A percentile compares a stretch with the other conserved stretches of the same genome.
Conservation (phyloP, 2,329 filamentous ascomycete species). For the Paracoccidioides brasiliensis region DNA sequence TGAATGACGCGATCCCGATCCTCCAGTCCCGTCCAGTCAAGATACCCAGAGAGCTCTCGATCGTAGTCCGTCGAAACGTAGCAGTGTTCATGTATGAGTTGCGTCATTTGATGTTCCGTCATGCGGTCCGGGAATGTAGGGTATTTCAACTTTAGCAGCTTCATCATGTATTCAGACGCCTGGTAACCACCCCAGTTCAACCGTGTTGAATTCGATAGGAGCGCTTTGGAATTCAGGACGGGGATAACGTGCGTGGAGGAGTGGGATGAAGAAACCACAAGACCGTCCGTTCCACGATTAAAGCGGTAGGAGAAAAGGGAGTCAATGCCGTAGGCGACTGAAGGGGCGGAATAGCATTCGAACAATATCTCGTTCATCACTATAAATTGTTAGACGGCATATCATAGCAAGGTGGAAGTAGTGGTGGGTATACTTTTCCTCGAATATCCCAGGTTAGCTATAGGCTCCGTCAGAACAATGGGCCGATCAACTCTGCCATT, state of each 20-base stretch:
- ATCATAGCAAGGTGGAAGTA: not conserved
- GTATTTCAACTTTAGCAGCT: constrained; percentile 83
- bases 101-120: constrained; percentile 72
- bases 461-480: constrained; percentile 87
- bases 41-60: constrained; percentile 56
- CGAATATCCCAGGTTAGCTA: constrained; percentile 81
- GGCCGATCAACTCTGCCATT: constrained; percentile 69
- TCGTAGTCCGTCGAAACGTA: constrained; percentile 81
- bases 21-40: constrained; percentile 87
- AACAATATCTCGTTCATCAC: constrained; percentile 97
- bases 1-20: constrained; percentile 82
- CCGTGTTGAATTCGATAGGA: constrained; percentile 72
- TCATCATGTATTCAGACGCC: constrained; percentile 77
- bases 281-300: constrained; percentile 74
- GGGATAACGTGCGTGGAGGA: constrained; percentile 93
- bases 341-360: constrained; percentile 85
- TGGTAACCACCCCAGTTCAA: constrained; percentile 94
- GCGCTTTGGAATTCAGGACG: constrained; percentile 71
- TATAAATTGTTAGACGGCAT: constrained; percentile 24
- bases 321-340: constrained; percentile 86
- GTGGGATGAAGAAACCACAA: constrained; percentile 84
- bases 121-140: constrained; percentile 77
- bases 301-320: constrained; percentile 91
- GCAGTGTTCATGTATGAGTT: constrained; percentile 77
- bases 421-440: constrained; percentile 55